These are phyloP conservation scores for Xerocomellus amylosporus DNA, from an alignment of 768 basidiomycete genomes.

Conservation along the genomic window DNA sequence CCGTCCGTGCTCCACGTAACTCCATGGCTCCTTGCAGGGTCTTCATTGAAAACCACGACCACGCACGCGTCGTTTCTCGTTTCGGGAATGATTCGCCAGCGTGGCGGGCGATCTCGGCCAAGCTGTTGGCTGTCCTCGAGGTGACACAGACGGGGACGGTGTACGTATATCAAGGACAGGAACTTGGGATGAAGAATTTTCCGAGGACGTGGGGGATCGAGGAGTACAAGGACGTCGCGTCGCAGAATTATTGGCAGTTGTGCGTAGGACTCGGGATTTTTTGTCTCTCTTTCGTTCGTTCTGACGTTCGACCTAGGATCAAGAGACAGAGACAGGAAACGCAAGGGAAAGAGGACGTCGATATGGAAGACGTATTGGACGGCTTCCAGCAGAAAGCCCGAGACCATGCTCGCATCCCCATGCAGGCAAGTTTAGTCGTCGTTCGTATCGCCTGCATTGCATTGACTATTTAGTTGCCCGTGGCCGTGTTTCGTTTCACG, in stretches of 20 bases:
- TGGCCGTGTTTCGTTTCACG: no score
- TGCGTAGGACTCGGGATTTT: no score
- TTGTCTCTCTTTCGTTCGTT: no score
- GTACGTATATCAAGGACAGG: conserved; percentile 76
- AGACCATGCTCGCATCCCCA: conserved; percentile 68
- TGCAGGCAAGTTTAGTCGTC: conserved; percentile 50
- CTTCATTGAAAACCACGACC: conserved; percentile 72
- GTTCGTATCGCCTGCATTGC: background rate
- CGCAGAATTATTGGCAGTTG: conserved; percentile 58
- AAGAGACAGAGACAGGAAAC: conserved; percentile 35
- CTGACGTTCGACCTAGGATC: conserved; percentile 30
- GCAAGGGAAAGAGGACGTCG: conserved; percentile 40
- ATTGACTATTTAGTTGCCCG: no score
- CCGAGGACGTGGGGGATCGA: conserved; percentile 63
- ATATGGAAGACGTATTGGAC: conserved; percentile 62
- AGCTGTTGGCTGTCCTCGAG: conserved; percentile 62
- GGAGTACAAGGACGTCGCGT: conserved; percentile 69
- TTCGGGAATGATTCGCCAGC: conserved; percentile 58
- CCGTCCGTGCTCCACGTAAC: conserved; percentile 6
- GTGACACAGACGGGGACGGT: conserved; percentile 62
- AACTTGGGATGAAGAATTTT: conserved; percentile 65
- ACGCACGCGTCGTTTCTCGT: conserved; percentile 59
- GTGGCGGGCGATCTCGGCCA: conserved; percentile 59
- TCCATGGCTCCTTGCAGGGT: conserved; percentile 35
- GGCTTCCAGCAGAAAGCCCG: conserved; percentile 60